A percentile compares a stretch with the other conserved stretches of the same genome.
phyloP scores from a whole-genome alignment of 805 yeast species.

The Torulaspora gathmanii region DNA sequence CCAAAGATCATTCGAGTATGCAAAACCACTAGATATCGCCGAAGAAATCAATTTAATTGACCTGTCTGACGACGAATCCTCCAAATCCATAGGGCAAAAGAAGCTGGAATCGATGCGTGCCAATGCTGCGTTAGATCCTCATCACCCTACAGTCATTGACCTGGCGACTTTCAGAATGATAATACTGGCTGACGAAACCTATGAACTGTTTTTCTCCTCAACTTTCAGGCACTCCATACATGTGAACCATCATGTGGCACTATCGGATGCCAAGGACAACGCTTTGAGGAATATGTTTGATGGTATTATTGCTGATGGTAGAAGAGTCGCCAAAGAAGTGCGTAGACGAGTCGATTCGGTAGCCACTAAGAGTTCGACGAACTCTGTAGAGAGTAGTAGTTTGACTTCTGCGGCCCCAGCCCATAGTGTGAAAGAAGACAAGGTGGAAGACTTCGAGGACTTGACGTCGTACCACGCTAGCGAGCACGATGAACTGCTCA shows the following conservation, averaged over 20 bases:
- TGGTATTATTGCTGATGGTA: conserved; percentile 86
- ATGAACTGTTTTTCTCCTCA: conserved; percentile 73
- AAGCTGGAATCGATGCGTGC: conserved; percentile 44
- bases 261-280: conserved; percentile 43
- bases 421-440: conserved; percentile 15
- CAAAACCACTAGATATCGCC: conserved; percentile 59
- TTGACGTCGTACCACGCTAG: conserved; percentile 28
- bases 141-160: conserved; percentile 66
- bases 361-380: conserved; percentile 36
- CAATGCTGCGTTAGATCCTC: conserved; percentile 79
- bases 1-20: conserved; percentile 85
- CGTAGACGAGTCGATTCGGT: conserved; percentile 80
- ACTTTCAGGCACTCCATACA: conserved; percentile 67
- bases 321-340: conserved; percentile 85
- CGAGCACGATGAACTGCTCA: conserved; percentile 30
- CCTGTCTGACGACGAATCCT: conserved; percentile 38
- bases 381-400: conserved; percentile 19
- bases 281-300: conserved; percentile 84
- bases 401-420: conserved; percentile 7
- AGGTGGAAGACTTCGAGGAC: conserved; percentile 32
- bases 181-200: conserved; percentile 85
- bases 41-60: conserved; percentile 40
- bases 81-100: conserved; percentile 26
- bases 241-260: conserved; percentile 49
- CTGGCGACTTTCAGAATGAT: conserved; percentile 94